Percentiles rank a stretch among this genome's conserved stretches.
Conservation (phyloP, 371 early-diverging fungal species). For the Conidiobolus incongruus region DNA sequence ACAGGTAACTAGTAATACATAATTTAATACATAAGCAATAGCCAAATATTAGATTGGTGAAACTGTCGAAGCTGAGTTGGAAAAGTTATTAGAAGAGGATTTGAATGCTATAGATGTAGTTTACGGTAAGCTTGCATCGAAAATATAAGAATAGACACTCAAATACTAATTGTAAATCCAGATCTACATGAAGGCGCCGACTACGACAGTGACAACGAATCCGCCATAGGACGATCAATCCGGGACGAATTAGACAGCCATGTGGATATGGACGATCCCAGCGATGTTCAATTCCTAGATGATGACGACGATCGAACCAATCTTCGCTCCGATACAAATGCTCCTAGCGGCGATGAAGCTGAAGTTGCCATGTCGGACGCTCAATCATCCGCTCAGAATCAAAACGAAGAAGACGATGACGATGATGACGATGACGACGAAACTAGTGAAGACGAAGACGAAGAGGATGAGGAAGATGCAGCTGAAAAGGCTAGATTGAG, state of each 20-base stretch:
- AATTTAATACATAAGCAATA: too few species aligned
- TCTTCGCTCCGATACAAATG: too few species aligned
- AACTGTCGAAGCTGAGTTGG: conserved; percentile 75
- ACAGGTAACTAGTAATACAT: conserved; percentile 30
- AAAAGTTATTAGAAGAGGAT: conserved; percentile 63
- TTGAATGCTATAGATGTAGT: conserved; percentile 50
- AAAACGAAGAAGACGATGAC: conserved; percentile 5
- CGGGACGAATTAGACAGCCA: too few species aligned
- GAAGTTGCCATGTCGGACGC: too few species aligned
- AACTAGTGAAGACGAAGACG: conserved; percentile 2
- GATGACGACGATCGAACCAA: too few species aligned
- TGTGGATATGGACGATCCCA: too few species aligned
- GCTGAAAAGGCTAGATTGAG: conserved; percentile 1
- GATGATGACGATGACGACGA: conserved; percentile 5
- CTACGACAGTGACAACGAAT: conserved; percentile 13
- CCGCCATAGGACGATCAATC: too few species aligned
- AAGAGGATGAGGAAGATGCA: conserved; percentile 3
- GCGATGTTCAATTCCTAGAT: too few species aligned
- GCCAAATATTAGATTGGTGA: conserved; percentile 48
- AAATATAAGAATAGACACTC: too few species aligned
- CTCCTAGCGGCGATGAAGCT: too few species aligned
- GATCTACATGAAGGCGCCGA: conserved; percentile 5
- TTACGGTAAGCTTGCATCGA: conserved; percentile 19
- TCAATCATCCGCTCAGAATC: neutral
- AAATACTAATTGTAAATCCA: too few species aligned